Percentiles rank a stretch among this genome's conserved stretches.
phyloP scores from a whole-genome alignment of 2,329 filamentous ascomycete species.

The Scleromitrula shiraiana region DNA sequence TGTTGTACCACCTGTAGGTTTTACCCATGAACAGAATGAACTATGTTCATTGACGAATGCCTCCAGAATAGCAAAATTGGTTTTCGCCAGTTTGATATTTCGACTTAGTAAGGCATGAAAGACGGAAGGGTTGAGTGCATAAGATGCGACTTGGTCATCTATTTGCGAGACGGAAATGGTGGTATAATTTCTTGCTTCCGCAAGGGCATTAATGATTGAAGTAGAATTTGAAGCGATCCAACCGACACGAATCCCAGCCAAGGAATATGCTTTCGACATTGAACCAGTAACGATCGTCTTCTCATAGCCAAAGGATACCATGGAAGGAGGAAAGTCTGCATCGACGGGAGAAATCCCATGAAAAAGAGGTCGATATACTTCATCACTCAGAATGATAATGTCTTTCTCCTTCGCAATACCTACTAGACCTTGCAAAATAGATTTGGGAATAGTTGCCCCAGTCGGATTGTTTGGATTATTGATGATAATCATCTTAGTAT shows the following conservation, averaged over 20 bases:
- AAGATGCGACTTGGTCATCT: conserved; percentile 70
- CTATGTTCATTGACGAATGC: conserved; percentile 58
- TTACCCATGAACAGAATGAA: conserved; percentile 60
- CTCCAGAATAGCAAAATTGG: conserved; percentile 59
- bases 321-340: conserved; percentile 53
- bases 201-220: conserved; percentile 54
- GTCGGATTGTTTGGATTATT: conserved; percentile 81
- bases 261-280: conserved; percentile 76
- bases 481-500: conserved; percentile 64
- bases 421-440: conserved; percentile 53
- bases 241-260: conserved; percentile 74
- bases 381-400: conserved; percentile 65
- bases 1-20: conserved; percentile 71
- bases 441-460: conserved; percentile 58
- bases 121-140: conserved; percentile 58
- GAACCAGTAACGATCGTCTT: conserved; percentile 68
- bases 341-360: conserved; percentile 38
- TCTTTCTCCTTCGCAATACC: conserved; percentile 52
- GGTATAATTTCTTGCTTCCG: conserved; percentile 68
- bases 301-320: conserved; percentile 63
- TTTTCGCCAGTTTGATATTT: conserved; percentile 59
- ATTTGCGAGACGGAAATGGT: conserved; percentile 79
- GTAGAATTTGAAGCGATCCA: conserved; percentile 68
- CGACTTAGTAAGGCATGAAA: conserved; percentile 54
- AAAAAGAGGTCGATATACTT: conserved; percentile 80